phyloP scores from a whole-genome alignment of 148 eudicot species.

The Camellia granthamiana region DNA sequence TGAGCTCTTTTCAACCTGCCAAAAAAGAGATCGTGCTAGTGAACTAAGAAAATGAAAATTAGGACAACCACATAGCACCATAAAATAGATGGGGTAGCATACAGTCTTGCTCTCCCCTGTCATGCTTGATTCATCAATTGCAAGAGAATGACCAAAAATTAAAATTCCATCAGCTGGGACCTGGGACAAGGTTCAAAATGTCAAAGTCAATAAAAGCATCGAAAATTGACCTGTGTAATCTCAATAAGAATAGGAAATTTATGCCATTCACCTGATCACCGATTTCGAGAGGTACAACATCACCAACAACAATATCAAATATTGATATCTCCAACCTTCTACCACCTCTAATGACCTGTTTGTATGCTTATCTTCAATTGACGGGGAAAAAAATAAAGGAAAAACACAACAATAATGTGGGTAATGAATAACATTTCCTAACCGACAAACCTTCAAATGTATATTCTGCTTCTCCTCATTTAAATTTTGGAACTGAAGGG shows the following conservation, averaged over 20 bases:
- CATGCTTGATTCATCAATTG: slow-evolving; percentile 98
- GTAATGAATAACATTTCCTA: background rate
- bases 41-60: slow-evolving; percentile 4
- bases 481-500: slow-evolving; percentile 84
- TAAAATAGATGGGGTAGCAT: slow-evolving; percentile 16
- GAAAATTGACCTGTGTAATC: background rate
- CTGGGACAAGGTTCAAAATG: slow-evolving; percentile 26
- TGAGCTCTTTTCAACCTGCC: slow-evolving; percentile 61
- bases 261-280: slow-evolving; percentile 78
- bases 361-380: slow-evolving; percentile 2
- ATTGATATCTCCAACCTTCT: slow-evolving; percentile 74
- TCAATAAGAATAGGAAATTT: slow-evolving; percentile 8
- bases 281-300: slow-evolving; percentile 75
- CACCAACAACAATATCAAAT: slow-evolving; percentile 92
- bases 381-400: background rate
- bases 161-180: slow-evolving; percentile 96
- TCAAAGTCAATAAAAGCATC: background rate
- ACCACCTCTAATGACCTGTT: slow-evolving; percentile 82
- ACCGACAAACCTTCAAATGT: slow-evolving; percentile 76
- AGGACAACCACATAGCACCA: slow-evolving; percentile 5
- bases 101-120: slow-evolving; percentile 98
- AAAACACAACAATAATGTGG: background rate
- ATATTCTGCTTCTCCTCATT: slow-evolving; percentile 94
- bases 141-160: slow-evolving; percentile 79
- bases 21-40: slow-evolving; percentile 8